phyloP scores from a whole-genome alignment of 2,329 filamentous ascomycete genomes.

The Fusarium sublunatum region DNA sequence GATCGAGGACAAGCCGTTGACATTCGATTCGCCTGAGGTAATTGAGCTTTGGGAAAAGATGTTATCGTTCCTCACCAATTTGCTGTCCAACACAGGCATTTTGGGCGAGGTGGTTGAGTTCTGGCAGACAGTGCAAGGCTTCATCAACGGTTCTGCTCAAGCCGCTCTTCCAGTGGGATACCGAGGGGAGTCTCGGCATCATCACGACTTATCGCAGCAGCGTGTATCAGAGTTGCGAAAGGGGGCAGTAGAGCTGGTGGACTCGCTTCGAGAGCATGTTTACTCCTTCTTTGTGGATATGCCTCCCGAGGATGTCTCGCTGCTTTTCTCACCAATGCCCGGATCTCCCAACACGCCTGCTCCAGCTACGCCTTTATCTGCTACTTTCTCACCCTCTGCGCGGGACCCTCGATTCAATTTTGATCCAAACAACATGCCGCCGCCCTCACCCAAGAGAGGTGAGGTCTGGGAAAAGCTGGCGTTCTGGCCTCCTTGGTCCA shows the following conservation, averaged over 20 bases:
- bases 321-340: slow-evolving; percentile 84
- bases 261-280: slow-evolving; percentile 82
- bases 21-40: slow-evolving; percentile 82
- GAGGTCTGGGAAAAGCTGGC: slow-evolving; percentile 93
- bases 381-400: slow-evolving; percentile 64
- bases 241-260: slow-evolving; percentile 84
- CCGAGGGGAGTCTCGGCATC: slow-evolving; percentile 81
- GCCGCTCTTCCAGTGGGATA: slow-evolving; percentile 81
- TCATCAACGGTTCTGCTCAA: slow-evolving; percentile 88
- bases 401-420: slow-evolving; percentile 83
- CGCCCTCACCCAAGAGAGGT: slow-evolving; percentile 79
- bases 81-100: slow-evolving; percentile 83
- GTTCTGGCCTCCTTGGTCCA: slow-evolving; percentile 95
- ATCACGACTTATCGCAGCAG: slow-evolving; percentile 81
- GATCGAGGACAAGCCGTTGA: slow-evolving; percentile 68
- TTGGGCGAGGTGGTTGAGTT: slow-evolving; percentile 92
- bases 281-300: slow-evolving; percentile 86
- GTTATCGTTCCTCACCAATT: slow-evolving; percentile 74
- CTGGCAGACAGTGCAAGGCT: slow-evolving; percentile 91
- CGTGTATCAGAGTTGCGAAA: slow-evolving; percentile 78
- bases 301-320: slow-evolving; percentile 89
- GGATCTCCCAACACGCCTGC: slow-evolving; percentile 70
- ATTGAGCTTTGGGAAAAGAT: slow-evolving; percentile 95
- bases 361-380: slow-evolving; percentile 48
- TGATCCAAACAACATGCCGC: slow-evolving; percentile 80